Evolutionary conservation across 768 basidiomycete genomes (phyloP), one percentile per base, ranked within the genome.

Genomic region (Cyclocybe aegerita): DNA sequence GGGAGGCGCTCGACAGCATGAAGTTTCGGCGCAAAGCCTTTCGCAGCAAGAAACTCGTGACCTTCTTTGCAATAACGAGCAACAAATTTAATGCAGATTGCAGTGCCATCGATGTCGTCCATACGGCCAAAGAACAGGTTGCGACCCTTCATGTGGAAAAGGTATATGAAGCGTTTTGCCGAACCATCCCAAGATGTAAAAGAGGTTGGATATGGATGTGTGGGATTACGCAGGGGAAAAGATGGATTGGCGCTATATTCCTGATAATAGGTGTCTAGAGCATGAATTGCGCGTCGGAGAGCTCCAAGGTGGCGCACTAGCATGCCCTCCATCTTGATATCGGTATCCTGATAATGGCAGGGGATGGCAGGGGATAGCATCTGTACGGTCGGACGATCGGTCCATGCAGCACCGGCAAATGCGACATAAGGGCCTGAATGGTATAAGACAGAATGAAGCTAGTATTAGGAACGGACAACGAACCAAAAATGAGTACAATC

Each of bases 51-150:
- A 15, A 41, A 39, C 14, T 42, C n/a, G 40, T 71, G 70, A 17
- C 51, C 65, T 15, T 62, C 63, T 42, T 44, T 45, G 35, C 60
- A 65, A 52, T 65, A 69, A 37, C 36, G 49, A 51, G 34, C 44
- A 49, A 56, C 53, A 43, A 69, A 71, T 56, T 71, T 69, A 50
- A 71, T 51, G 48, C 59, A 61, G 33, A 71, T 59, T 7, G 17
- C 10, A 38, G 42, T 37, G 9, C 31, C 43, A 29, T 52, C 15
- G 16, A 10, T 43, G n/a, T 47, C 46, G 3, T 50, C 49, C 29
- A 51, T 43, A 23, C 29, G 38, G 12, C 59, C 59, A 41, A 56
- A 60, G 52, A 63, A 65, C 38, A 64, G 12, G 30, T 59, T 62
- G 17, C 54, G 50, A 9, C 43, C 36, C 7, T 36, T 2, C 39